Conservation (phyloP, 2,329 filamentous ascomycete species). For the Aspergillus alliaceus region DNA sequence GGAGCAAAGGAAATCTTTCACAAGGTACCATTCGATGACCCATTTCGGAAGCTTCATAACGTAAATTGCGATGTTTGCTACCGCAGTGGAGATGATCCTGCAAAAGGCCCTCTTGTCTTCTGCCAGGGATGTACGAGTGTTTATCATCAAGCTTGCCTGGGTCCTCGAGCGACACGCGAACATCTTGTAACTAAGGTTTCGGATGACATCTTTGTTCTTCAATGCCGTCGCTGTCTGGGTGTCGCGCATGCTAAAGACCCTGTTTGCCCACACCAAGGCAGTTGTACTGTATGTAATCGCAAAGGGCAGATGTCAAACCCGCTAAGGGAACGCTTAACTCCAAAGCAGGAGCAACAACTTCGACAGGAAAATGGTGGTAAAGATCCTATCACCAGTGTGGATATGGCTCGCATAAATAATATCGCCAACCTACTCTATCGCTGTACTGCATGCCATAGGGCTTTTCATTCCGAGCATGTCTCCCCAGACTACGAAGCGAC, state of each 20-base stretch:
- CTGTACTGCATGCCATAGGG: conserved; percentile 73
- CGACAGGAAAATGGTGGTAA: conserved; percentile 74
- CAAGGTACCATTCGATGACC: conserved; percentile 57
- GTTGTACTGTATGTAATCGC: conserved; percentile 69
- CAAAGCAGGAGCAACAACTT: conserved; percentile 79
- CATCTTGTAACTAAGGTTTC: conserved; percentile 86
- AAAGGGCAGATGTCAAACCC: conserved; percentile 69
- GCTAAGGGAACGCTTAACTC: conserved; percentile 71
- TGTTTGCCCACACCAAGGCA: conserved; percentile 67
- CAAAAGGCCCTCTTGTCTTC: conserved; percentile 71
- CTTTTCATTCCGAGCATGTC: conserved; percentile 82
- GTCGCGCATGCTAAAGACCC: conserved; percentile 66
- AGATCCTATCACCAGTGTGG: conserved; percentile 71
- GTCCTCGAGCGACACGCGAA: conserved; percentile 70
- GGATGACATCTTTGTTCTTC: conserved; percentile 75
- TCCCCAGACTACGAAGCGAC: conserved; percentile 44
- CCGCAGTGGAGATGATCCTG: conserved; percentile 51
- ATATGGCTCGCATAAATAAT: conserved; percentile 69
- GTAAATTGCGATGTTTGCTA: conserved; percentile 71
- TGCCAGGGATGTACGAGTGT: conserved; percentile 88
- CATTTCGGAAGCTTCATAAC: conserved; percentile 71
- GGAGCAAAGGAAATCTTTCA: conserved; percentile 75
- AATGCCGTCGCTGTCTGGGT: conserved; percentile 83
- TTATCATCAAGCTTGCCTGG: conserved; percentile 82
- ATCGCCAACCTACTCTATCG: conserved; percentile 76